Base-by-base conservation (phyloP, 106 monocot genomes). In the Gastrodia elata region DNA sequence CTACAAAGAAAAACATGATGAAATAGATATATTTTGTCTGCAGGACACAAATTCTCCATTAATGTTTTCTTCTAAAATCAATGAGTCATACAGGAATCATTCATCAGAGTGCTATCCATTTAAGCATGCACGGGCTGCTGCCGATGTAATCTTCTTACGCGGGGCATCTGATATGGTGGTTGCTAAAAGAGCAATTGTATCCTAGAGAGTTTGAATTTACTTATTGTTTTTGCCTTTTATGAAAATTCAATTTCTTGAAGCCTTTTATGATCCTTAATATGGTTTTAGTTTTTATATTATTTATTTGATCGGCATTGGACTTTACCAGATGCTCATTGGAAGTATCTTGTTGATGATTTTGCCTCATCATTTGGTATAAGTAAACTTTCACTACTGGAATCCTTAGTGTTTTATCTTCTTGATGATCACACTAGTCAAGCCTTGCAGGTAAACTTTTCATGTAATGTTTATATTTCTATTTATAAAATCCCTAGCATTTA, bases 131-230 rank as follows among this genome's bases (percentile, higher is more conserved):
- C 83, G 84, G 40, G 77, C 77, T 68, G 96, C 92, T 68, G 69
- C 83, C 72, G 96, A 97, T 80, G 64, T 88, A 34, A 77, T 97
- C 25, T 97, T 97, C 84, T 73, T 97, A 30, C 90, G 75, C 74
- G 96, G 96, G 71, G 68, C 84, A 38, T 92, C 92, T 71, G 96
- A 97, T 70, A 90, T 82, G 79, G 85, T 90, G 65, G 78, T 97
- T 81, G 92, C 92, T 18, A 97, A 97, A 82, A 85, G 77, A 57
- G 92, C 96, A 68, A 92, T 86, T 39, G 96, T 97, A 97, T 97
- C 96, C 96, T 90, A 83, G 16, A 67, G 3, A 14, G 37, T 59
- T 39, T 70, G 33, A 49, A n/a, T 65, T 46, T 22, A 44, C 34
- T 64, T 20, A 32, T 61, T 61, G 13, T 61, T 61, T 0, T 61